Evolutionary conservation across 78 protist species (phyloP).

Genomic region (Tieghemostelium lacteum): DNA sequence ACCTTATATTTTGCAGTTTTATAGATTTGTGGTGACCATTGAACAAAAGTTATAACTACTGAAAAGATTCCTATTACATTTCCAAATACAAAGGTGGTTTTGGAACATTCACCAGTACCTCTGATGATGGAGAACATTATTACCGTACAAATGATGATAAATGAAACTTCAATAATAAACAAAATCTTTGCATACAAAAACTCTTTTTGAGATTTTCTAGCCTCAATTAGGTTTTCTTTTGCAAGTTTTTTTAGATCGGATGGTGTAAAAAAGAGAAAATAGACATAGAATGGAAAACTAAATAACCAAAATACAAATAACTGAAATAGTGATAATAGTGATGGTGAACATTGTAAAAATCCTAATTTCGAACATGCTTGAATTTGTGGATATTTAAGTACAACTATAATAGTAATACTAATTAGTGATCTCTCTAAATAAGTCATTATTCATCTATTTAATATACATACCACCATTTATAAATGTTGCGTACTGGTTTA

Average conservation of each 20-base stretch:
- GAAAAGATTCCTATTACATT: slow-evolving; percentile 55
- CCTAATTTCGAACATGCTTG: slow-evolving; percentile 33
- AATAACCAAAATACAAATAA: slow-evolving; percentile 48
- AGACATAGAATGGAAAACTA: slow-evolving; percentile 58
- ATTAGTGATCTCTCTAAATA: not conserved
- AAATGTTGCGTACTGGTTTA: slow-evolving; percentile 62
- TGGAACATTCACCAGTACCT: slow-evolving; percentile 37
- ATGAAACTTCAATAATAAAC: slow-evolving; percentile 1
- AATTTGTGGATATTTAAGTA: slow-evolving; percentile 63
- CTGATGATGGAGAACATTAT: not conserved
- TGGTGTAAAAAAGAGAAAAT: slow-evolving; percentile 38
- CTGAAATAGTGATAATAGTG: slow-evolving; percentile 52
- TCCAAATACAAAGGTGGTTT: slow-evolving; percentile 50
- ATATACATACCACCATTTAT: slow-evolving; percentile 51
- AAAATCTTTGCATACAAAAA: slow-evolving; percentile 28
- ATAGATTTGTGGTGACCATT: slow-evolving; percentile 84
- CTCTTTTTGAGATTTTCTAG: slow-evolving; percentile 25
- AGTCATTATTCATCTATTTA: not conserved
- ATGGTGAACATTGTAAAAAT: slow-evolving; percentile 39
- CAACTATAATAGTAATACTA: slow-evolving; percentile 10
- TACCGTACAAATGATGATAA: not conserved
- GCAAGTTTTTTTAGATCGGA: slow-evolving; percentile 23
- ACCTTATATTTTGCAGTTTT: slow-evolving; percentile 58
- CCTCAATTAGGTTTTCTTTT: not conserved
- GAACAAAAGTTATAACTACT: slow-evolving; percentile 59